Base-by-base conservation (phyloP, 345 rosid species). In the Tarenaya hassleriana region DNA sequence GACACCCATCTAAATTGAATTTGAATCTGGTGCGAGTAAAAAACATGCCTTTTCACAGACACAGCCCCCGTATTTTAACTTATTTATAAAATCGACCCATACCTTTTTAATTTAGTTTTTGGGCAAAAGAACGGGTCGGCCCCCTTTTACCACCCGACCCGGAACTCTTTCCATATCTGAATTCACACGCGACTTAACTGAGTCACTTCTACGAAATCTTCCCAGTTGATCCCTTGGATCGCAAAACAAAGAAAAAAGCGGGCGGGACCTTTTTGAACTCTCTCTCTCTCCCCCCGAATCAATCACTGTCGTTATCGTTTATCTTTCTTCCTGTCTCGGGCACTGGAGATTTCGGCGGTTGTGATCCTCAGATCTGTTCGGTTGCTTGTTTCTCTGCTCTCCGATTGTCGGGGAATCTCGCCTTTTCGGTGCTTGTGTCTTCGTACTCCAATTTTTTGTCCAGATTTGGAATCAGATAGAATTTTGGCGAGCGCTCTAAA, bases 231-330 rank as follows among this genome's bases (percentile, higher is more conserved):
- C n/a, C n/a, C n/a, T n/a, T n/a, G n/a, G n/a, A n/a, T n/a, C n/a
- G 38, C 38, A 34, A 39, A 52, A 39, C 31, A 15, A 16, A 7
- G 4, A 8, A 3, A 16, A 27, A 41, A n/a, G n/a, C n/a, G n/a
- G n/a, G 64, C 64, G 64, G 64, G 64, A 49, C 56, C 50, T 50
- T 41, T 60, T 50, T n/a, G 13, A 61, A 38, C 34, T 58, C 48
- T 34, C 4, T 43, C 0, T 12, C 44, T 42, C 46, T 14, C 38
- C 16, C 39, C 5, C 20, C 48, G 11, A 44, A 6, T 17, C 7
- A 44, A 44, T 4, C 19, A 15, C 27, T 29, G 8, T 31, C 39
- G 16, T 15, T 13, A 5, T 15, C 1, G 9, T 0, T 19, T 20
- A 9, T 49, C 49, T 0, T n/a, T 15, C 15, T 52, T 13, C 6